Conservation (phyloP, 306 rosid species). For the Adenanthera pavonina region DNA sequence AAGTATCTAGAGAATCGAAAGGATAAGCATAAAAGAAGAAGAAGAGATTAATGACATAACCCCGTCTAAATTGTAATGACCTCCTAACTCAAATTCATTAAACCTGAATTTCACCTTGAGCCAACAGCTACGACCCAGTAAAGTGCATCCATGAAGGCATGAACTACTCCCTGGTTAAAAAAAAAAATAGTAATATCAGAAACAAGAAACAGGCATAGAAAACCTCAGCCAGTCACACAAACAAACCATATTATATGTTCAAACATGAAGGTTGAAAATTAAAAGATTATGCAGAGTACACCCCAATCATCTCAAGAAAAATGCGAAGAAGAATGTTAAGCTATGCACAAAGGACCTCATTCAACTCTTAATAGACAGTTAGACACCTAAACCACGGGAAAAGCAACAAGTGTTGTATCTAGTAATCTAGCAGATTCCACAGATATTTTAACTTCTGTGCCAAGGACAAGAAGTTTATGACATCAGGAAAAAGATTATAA, state of each 20-base stretch:
- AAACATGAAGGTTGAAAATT: slow-evolving; percentile 26
- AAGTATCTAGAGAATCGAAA: neutral
- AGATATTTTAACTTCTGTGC: slow-evolving; percentile 7
- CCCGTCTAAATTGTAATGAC: slow-evolving; percentile 12
- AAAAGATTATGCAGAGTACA: neutral
- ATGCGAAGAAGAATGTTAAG: neutral
- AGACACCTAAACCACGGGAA: neutral
- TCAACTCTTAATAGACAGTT: slow-evolving; percentile 8
- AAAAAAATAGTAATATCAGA: neutral
- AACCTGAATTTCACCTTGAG: slow-evolving; percentile 33
- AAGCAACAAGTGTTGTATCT: neutral
- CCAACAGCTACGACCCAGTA: slow-evolving; percentile 40
- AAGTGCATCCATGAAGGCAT: slow-evolving; percentile 15
- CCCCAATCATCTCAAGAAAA: slow-evolving; percentile 21
- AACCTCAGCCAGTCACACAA: slow-evolving; percentile 11
- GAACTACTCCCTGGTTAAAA: slow-evolving; percentile 47
- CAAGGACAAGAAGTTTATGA: slow-evolving; percentile 33
- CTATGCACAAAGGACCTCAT: slow-evolving; percentile 3
- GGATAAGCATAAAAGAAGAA: neutral
- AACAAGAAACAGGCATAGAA: neutral
- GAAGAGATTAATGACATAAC: slow-evolving; percentile 16
- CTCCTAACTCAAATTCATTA: slow-evolving; percentile 26
- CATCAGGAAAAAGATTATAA: slow-evolving; percentile 27
- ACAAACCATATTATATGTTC: neutral
- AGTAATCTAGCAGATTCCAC: slow-evolving; percentile 7